phyloP scores from a whole-genome alignment of 1,139 yeast genomes.

The Magnusiomyces clavatus region DNA sequence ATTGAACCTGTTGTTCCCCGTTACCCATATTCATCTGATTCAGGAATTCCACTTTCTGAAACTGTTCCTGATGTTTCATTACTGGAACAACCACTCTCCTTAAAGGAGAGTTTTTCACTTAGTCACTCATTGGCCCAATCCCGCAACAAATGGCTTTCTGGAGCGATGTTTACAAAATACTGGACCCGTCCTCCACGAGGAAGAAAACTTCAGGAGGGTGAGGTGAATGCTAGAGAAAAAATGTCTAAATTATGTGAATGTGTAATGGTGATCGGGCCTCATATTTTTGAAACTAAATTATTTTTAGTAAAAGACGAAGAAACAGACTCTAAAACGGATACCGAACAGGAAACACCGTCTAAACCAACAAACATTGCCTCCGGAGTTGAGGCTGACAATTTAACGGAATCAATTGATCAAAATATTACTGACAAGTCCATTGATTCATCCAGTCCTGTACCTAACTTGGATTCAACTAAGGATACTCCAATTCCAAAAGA shows the following conservation, averaged over 20 bases:
- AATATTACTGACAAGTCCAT: too few species aligned
- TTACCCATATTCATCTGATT: constrained; percentile 60
- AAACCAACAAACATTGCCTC: background rate
- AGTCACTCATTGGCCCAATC: constrained; percentile 64
- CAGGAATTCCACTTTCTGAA: constrained; percentile 64
- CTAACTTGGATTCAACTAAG: too few species aligned
- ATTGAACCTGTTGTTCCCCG: constrained; percentile 33
- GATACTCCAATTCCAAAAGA: too few species aligned
- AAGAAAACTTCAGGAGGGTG: constrained; percentile 42
- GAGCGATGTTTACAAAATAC: constrained; percentile 67
- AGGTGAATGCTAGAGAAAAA: constrained; percentile 61
- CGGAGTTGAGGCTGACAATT: too few species aligned
- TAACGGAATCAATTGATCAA: too few species aligned
- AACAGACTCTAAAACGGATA: constrained; percentile 17
- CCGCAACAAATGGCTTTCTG: constrained; percentile 61
- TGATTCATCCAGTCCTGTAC: too few species aligned
- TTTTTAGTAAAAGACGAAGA: constrained; percentile 72
- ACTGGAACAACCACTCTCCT: constrained; percentile 57
- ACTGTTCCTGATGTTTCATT: constrained; percentile 54
- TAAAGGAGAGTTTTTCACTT: constrained; percentile 43
- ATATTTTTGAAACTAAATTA: constrained; percentile 63
- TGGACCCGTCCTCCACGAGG: constrained; percentile 61
- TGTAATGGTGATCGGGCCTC: constrained; percentile 70
- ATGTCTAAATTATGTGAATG: constrained; percentile 88
- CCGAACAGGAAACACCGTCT: background rate